These are phyloP conservation scores for Westerdykella ornata DNA, from an alignment of 2,329 filamentous ascomycete genomes.

Conservation along the genomic window DNA sequence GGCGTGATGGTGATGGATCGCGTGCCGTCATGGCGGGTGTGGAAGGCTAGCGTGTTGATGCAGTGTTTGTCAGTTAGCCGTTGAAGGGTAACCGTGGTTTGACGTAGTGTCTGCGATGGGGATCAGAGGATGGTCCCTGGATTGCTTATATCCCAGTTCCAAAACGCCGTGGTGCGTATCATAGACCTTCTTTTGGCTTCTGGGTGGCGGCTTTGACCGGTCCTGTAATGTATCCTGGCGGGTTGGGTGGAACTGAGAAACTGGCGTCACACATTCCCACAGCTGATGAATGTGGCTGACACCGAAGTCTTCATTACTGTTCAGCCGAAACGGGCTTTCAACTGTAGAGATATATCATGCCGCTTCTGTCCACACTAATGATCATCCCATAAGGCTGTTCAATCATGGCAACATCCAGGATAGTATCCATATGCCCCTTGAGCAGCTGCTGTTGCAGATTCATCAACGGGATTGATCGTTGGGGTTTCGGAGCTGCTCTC, in stretches of 20 bases:
- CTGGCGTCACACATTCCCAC: too few relatives aligned
- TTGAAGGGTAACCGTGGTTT: conserved; percentile 5
- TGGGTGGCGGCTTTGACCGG: too few relatives aligned
- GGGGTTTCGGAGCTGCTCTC: conserved; percentile 42
- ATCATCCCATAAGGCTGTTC: conserved; percentile 91
- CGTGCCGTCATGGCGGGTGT: conserved; percentile 5
- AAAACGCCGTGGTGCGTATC: too few relatives aligned
- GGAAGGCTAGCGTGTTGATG: conserved; percentile 12
- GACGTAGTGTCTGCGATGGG: too few relatives aligned
- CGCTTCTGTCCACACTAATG: conserved; percentile 79
- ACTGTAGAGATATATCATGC: conserved; percentile 29
- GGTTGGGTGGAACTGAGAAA: too few relatives aligned
- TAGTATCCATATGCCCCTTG: conserved; percentile 77
- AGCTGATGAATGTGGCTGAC: too few relatives aligned
- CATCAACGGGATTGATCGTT: conserved; percentile 81
- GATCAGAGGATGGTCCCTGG: too few relatives aligned
- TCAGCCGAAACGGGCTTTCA: too few relatives aligned
- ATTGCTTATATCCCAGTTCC: too few relatives aligned
- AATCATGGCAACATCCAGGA: conserved; percentile 81
- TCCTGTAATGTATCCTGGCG: too few relatives aligned
- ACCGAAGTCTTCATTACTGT: too few relatives aligned
- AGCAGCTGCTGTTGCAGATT: conserved; percentile 77
- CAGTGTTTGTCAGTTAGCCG: conserved; percentile 9
- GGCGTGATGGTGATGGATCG: conserved; percentile 11
- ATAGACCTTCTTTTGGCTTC: too few relatives aligned